Conservation (phyloP, 352 stramenopile species). For the Pythium phragmiticola region DNA sequence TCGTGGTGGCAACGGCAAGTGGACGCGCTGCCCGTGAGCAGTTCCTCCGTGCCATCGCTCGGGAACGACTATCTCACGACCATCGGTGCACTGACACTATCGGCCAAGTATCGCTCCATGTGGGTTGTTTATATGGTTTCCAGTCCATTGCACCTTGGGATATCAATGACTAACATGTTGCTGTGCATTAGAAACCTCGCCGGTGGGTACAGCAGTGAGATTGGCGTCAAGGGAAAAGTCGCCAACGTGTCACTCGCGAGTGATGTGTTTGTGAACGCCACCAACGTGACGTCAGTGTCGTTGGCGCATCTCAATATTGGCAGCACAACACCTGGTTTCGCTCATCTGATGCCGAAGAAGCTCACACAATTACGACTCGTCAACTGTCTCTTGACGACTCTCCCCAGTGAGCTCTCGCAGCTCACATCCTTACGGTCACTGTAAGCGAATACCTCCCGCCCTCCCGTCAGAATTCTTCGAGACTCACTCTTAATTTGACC, state of each 20-base stretch:
- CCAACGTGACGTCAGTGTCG: conserved; percentile 14
- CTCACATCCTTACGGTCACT: conserved; percentile 5
- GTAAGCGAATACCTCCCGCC: background rate
- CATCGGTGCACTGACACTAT: conserved; percentile 3
- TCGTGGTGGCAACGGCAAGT: conserved; percentile 8
- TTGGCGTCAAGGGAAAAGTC: conserved; percentile 17
- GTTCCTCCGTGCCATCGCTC: background rate
- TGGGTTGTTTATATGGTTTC: background rate
- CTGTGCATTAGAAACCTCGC: conserved; percentile 3
- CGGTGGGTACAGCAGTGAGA: conserved; percentile 15
- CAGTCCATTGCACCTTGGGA: background rate
- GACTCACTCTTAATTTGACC: background rate
- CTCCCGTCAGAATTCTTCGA: background rate
- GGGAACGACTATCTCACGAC: conserved; percentile 2
- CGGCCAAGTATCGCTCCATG: background rate
- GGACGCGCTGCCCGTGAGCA: conserved; percentile 2
- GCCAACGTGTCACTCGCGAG: conserved; percentile 16
- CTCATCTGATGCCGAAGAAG: background rate
- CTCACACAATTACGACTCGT: conserved; percentile 1
- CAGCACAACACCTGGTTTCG: background rate
- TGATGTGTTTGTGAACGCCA: conserved; percentile 10
- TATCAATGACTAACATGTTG: background rate
- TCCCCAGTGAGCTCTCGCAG: conserved; percentile 10
- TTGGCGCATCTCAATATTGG: conserved; percentile 14
- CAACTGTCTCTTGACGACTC: conserved; percentile 3